Conservation (phyloP, 2,329 filamentous ascomycete genomes). For the Malbranchea zuffiana region DNA sequence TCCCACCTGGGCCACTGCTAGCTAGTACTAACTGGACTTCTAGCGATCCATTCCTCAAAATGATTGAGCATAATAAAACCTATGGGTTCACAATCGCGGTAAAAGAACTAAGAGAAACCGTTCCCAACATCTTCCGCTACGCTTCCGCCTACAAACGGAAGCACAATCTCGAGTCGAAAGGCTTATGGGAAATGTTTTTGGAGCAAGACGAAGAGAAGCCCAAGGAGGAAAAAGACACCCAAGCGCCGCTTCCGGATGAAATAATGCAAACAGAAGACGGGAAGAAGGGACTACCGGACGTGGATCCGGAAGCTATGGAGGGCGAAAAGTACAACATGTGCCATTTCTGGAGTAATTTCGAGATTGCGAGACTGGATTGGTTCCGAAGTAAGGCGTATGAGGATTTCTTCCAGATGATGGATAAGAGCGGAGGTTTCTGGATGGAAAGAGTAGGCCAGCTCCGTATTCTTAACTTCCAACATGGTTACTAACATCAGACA, state of each 20-base stretch:
- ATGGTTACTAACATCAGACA: conserved; percentile 39
- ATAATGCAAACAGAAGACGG: conserved; percentile 66
- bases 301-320: conserved; percentile 90
- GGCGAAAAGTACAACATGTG: conserved; percentile 99
- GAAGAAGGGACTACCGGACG: conserved; percentile 59
- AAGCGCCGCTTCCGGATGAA: conserved; percentile 66
- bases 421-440: conserved; percentile 95
- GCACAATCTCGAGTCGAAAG: conserved; percentile 81
- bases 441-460: conserved; percentile 72
- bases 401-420: conserved; percentile 99
- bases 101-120: conserved; percentile 93
- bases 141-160: conserved; percentile 94
- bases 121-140: conserved; percentile 97
- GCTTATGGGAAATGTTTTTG: conserved; percentile 97
- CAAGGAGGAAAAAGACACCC: conserved; percentile 38
- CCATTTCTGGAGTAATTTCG: conserved; percentile 99
- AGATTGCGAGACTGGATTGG: conserved; percentile 89
- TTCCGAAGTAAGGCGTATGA: conserved; percentile 96
- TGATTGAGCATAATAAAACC: conserved; percentile 91
- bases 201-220: conserved; percentile 46
- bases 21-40: conserved; percentile 23
- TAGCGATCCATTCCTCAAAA: conserved; percentile 88
- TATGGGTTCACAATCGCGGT: conserved; percentile 98
- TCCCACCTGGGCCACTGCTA: background rate
- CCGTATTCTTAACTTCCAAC: conserved; percentile 14